Evolutionary conservation across 148 eudicot species (phyloP).

Genomic region (Rhododendron vialii): DNA sequence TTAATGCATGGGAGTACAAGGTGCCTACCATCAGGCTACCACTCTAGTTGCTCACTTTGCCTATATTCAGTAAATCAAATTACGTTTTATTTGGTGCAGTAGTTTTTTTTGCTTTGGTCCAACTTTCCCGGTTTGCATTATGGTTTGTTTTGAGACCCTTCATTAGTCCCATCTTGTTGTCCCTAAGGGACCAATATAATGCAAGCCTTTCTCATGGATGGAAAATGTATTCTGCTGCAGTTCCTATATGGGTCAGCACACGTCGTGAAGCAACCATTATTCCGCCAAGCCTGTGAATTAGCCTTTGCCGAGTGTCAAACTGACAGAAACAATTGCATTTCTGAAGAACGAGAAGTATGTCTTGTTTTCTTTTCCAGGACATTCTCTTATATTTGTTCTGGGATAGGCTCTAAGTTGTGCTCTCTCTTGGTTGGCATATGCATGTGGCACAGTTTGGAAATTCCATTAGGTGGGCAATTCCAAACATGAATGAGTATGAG

Average conservation of each 20-base stretch:
- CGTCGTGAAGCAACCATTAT: slow-evolving; percentile 50
- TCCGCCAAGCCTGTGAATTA: slow-evolving; percentile 45
- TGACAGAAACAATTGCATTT: slow-evolving; percentile 22
- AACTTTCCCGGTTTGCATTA: neutral
- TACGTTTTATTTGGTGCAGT: neutral
- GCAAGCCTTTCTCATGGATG: slow-evolving; percentile 6
- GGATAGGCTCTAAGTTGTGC: neutral
- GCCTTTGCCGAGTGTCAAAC: slow-evolving; percentile 36
- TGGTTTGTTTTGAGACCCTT: neutral
- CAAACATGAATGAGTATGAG: slow-evolving; percentile 39
- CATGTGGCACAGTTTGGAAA: slow-evolving; percentile 33
- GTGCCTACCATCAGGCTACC: no score
- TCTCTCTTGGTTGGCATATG: slow-evolving; percentile 5
- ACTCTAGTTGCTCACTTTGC: no score
- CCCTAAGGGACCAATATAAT: neutral
- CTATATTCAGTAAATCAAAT: neutral
- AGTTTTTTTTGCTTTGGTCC: neutral
- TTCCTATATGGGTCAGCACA: slow-evolving; percentile 54
- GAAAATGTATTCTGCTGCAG: slow-evolving; percentile 21
- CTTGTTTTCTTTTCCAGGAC: slow-evolving; percentile 4
- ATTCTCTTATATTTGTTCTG: neutral
- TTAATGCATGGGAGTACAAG: neutral
- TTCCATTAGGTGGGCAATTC: slow-evolving; percentile 27
- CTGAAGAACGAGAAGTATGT: slow-evolving; percentile 43
- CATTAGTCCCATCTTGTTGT: neutral